Base-by-base conservation (phyloP, 2,329 filamentous ascomycete genomes). In the Penicillium sclerotiorum region DNA sequence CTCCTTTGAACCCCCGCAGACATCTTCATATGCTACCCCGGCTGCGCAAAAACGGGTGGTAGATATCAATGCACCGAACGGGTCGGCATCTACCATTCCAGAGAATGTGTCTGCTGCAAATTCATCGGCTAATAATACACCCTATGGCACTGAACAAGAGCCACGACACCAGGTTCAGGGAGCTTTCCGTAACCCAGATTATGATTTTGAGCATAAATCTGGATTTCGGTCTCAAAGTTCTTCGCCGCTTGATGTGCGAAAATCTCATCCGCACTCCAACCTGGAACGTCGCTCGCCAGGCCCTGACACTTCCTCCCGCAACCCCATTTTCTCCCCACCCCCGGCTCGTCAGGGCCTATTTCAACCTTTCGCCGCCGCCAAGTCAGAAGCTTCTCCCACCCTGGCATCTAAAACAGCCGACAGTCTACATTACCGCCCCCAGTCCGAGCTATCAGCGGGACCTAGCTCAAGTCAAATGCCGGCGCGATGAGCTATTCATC, bases 81-180 rank as follows among this genome's bases (percentile, higher is more conserved):
- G 74, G 18, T 77, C 75, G 4, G 75, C 73, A 18, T 77, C 74
- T 8, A 77, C 75, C 3, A 75, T 77, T 33, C 67, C 72, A 3
- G 75, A 77, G 49, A 69, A 71, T 47, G 62, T 63, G 20, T 74
- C 73, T 8, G 68, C 69, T 13, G 70, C 67, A 23, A 68, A 70
- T 45, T 76, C 74, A 6, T 76, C 73, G 1, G 65, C 72, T 6
- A 68, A 71, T 40, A 74, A 76, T 49, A 76, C 73, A 3, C 73
- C 73, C 5, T 70, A 72, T 35, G 70, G 71, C 33, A 61, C 57
- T n/a, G 70, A 74, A 36, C 69, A 68, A 33, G 63, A 70, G 20
- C 56, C 57, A 36, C 59, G 59, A 23, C 56, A 55, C 13, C 55
- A 58, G 18, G 40, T 45, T 39, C 53, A 60, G 36, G 61, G 60